A percentile compares a stretch with the other conserved stretches of the same genome.
Conservation (phyloP, 208 protist species). For the Crithidia brevicula region DNA sequence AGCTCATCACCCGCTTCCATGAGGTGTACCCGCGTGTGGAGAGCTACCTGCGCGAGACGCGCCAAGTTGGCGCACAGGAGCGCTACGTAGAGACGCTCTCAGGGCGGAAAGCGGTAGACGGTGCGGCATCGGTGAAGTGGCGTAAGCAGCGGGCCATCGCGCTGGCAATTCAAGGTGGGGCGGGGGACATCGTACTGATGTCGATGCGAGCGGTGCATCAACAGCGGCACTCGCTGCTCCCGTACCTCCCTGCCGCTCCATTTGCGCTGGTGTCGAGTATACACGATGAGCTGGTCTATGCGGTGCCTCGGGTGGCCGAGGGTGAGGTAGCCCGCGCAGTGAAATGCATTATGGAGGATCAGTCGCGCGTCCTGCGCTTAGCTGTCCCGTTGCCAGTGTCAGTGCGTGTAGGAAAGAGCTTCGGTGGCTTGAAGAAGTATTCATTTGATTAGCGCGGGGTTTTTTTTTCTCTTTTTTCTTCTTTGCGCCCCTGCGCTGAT, state of each 20-base stretch:
- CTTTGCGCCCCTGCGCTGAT: too few relatives aligned
- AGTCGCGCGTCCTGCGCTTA: slow-evolving; percentile 34
- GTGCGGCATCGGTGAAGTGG: slow-evolving; percentile 45
- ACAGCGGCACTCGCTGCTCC: slow-evolving; percentile 54
- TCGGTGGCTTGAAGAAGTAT: slow-evolving; percentile 50
- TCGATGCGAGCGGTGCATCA: slow-evolving; percentile 79
- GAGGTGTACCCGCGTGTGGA: slow-evolving; percentile 63
- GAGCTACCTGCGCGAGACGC: slow-evolving; percentile 59
- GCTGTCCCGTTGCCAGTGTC: slow-evolving; percentile 71
- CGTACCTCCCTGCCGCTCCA: slow-evolving; percentile 56
- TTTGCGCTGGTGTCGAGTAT: slow-evolving; percentile 66
- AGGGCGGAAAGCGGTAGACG: slow-evolving; percentile 46
- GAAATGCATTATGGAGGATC: slow-evolving; percentile 54
- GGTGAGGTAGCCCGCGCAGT: slow-evolving; percentile 46
- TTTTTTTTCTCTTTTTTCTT: too few relatives aligned
- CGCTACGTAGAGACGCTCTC: slow-evolving; percentile 47
- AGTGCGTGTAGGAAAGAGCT: slow-evolving; percentile 49
- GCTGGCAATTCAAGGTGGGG: slow-evolving; percentile 81
- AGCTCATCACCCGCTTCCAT: slow-evolving; percentile 63
- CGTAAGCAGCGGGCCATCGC: slow-evolving; percentile 75
- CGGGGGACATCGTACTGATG: slow-evolving; percentile 81
- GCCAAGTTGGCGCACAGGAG: slow-evolving; percentile 43
- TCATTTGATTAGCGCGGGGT: background rate
- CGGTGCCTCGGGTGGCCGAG: slow-evolving; percentile 47
- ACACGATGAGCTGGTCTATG: slow-evolving; percentile 90